Evolutionary conservation across 306 rosid genomes (phyloP), one percentile per base, ranked within the genome.

Genomic region (Begonia masoniana): DNA sequence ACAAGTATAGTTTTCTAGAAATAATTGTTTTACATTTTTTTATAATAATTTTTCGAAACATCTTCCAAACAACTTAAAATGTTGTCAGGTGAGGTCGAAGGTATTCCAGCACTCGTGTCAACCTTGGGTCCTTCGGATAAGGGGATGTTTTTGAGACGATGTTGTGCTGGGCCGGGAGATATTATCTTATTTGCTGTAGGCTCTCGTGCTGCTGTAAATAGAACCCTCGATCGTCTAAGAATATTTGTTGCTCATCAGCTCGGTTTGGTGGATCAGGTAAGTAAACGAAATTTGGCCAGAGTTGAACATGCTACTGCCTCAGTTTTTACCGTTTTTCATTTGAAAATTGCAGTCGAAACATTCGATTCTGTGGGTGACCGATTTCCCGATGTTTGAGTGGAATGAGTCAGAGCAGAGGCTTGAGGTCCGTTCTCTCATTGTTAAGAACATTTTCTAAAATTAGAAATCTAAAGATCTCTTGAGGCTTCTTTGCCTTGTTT

Each of bases 381-480:
- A 85, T 71, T 91, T 91, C 63, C 97, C 97, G 12, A 85, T 91
- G 97, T 91, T 91, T 41, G 96, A 91, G 72, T 91, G 97, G 97
- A 91, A 91, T 67, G 97, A 85, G 47, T 42, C 58, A 23, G 97
- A 91, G 74, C 85, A 80, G 65, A 77, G 96, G 78, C 74, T 91
- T 46, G 97, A 91, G 97, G 97, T 91, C 51, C 12, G 74, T 3
- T 26, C 6, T 26, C 35, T 26, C 35, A 26, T 26, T n/a, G n/a
- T n/a, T 26, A 6, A 26, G 23, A 54, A 47, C 58, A 55, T 57
- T 19, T 7, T 54, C 26, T 31, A 31, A 31, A 31, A 31, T 5
- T 31, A 31, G 8, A 31, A 31, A 31, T 21, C 24, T 21, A 3
- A 3, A 21, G 24, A 21, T 17, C 19, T 17, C 39, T 31, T 2